A percentile compares a stretch with the other conserved stretches of the same genome.
Conservation (phyloP, 768 basidiomycete genomes). For the Collybiopsis confluens region DNA sequence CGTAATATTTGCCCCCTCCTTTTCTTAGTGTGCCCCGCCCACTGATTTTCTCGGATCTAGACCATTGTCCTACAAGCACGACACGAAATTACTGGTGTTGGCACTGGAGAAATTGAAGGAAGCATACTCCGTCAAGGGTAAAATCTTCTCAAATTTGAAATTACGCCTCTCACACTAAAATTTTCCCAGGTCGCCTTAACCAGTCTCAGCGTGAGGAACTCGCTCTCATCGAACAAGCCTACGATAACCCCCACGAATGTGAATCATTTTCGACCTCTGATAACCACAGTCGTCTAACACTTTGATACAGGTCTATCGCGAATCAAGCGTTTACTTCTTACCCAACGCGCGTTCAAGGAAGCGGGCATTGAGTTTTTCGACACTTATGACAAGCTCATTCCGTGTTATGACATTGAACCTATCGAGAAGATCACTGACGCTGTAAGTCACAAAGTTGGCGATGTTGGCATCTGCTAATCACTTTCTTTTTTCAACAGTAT, state of each 20-base stretch:
- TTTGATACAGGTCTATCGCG: constrained; percentile 69
- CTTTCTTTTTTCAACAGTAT: constrained; percentile 46
- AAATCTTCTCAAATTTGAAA: neutral
- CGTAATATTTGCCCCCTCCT: constrained; percentile 40
- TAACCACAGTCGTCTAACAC: too few relatives aligned
- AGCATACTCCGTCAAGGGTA: constrained; percentile 94
- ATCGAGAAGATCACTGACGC: constrained; percentile 99
- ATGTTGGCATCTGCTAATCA: constrained; percentile 7
- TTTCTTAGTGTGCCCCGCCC: too few relatives aligned
- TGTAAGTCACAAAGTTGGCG: constrained; percentile 36
- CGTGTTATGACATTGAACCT: constrained; percentile 98
- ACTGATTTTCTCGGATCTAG: constrained; percentile 29
- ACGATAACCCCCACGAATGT: constrained; percentile 99
- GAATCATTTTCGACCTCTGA: constrained; percentile 16
- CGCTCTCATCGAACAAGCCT: constrained; percentile 97
- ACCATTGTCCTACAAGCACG: constrained; percentile 97
- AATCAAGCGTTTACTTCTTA: constrained; percentile 94
- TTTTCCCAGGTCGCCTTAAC: constrained; percentile 66
- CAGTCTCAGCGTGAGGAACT: constrained; percentile 98
- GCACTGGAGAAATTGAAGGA: constrained; percentile 98
- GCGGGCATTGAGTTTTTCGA: constrained; percentile 96
- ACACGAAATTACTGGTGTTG: constrained; percentile 94
- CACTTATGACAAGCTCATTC: constrained; percentile 97
- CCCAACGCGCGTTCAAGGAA: constrained; percentile 98
- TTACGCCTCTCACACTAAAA: neutral